Base-by-base conservation (phyloP, 2,329 filamentous ascomycete genomes). In the Exophiala spinifera region DNA sequence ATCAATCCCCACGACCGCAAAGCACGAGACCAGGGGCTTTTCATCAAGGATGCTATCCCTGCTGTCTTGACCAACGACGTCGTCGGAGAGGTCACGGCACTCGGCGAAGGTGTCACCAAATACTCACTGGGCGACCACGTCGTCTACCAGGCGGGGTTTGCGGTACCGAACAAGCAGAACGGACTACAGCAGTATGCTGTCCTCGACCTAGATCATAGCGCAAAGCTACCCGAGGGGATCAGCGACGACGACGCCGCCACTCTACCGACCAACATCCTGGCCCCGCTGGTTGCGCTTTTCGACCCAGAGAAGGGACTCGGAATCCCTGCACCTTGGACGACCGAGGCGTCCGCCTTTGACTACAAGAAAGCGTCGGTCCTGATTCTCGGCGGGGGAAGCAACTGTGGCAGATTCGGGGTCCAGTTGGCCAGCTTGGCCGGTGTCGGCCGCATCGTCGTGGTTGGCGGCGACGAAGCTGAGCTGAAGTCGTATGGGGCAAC, bases 171-270 rank as follows among this genome's bases (percentile, higher is more conserved):
- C 7, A 17, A 33, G 4, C 58, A 61, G 47, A 50, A 21, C 8
- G 74, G 69, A 1, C 60, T 75, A 4, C 72, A 75, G 52, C 62
- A 76, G 62, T 75, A 72, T 51, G 64, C 68, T 1, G 31, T 73
- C 19, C 49, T 69, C 11, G 69, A 74, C 47, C 62, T 63, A 6
- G 53, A 56, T 0, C 64, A 54, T 28, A 53, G 65, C 0, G 64
- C 67, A 7, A 66, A 67, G 31, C 64, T 76, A 15, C 71, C 73
- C 4, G 61, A 66, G 8, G 59, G 59, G 0, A 57, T 72, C 33
- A 66, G 60, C 1, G 68, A 70, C 25, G 66, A 72, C 52, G 68
- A 74, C 20, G 71, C 63, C 1, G 70, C 70, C 1, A 71, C 70
- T 0, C 53, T 73, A 1, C 71, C 72, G 0, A 66, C 63, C 4